Base-by-base conservation (phyloP, 345 rosid genomes). In the Pugionium dolabratum region DNA sequence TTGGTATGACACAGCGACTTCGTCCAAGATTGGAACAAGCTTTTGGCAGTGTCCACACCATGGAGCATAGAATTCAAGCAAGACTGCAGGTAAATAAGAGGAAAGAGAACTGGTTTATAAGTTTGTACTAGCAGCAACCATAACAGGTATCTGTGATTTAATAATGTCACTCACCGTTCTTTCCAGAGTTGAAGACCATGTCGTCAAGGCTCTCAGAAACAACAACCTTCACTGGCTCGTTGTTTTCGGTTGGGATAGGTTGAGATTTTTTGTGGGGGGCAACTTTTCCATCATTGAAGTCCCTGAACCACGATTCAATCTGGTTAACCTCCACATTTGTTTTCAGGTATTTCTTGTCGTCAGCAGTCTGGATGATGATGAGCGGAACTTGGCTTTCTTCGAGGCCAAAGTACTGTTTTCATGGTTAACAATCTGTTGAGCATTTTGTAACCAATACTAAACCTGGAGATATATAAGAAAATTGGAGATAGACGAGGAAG, bases 1-100 rank as follows among this genome's bases (percentile, higher is more conserved):
- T 76, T 85, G 78, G 58, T 42, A 94, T 0, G 91, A 82, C 59
- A 76, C 50, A 56, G 97, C 97, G 37, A 94, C 91, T 86, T 94
- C 97, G 66, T 88, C 97, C 83, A 94, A 80, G 74, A 94, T 90
- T 44, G 99, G 97, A 10, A 84, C 97, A 83, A 94, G 71, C 50
- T 85, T 75, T 59, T 90, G 84, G 88, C 97, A 94, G 69, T 94
- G 97, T 69, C 99, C 99, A 76, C 97, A 94, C 99, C 99, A 90
- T 9, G 97, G 97, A 47, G 99, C 97, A 59, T 90, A 94, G 61
- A 94, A 94, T 79, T 94, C 99, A 18, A 94, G 73, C 36, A 94
- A 79, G 60, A 94, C 99, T 93, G 89, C 78, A 82, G 7, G 69
- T 37, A 37, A 34, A 26, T 18, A 30, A 8, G 54, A 69, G 46